Percentiles rank a stretch among this genome's conserved stretches.
These are phyloP conservation scores for Parsonsia alboflavescens DNA, from an alignment of 257 asterid species.

Conservation along the genomic window DNA sequence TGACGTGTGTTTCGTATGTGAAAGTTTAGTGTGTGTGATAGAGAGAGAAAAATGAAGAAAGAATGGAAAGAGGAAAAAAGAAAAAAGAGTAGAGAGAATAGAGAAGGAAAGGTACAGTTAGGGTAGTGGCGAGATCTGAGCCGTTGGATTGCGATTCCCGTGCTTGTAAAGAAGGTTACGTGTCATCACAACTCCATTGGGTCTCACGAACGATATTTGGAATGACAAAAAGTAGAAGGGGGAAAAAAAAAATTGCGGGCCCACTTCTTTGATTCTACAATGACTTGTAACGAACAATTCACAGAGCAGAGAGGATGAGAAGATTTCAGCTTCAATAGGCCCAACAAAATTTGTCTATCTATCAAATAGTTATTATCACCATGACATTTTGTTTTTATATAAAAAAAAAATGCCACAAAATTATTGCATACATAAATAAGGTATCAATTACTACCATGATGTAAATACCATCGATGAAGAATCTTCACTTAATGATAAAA, in stretches of 20 bases:
- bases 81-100: neutral
- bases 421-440: neutral
- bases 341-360: neutral
- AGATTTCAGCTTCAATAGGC: neutral
- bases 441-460: neutral
- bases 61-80: neutral
- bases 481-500: neutral
- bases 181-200: slow-evolving; percentile 38
- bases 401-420: neutral
- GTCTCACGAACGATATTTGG: slow-evolving; percentile 21
- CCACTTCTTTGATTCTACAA: slow-evolving; percentile 4
- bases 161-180: slow-evolving; percentile 33
- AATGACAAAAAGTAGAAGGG: neutral
- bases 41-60: neutral
- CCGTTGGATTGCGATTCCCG: slow-evolving; percentile 42
- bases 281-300: neutral
- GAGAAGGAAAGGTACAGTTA: slow-evolving; percentile 1
- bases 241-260: neutral
- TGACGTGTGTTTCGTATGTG: slow-evolving; percentile 19
- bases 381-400: too few species aligned
- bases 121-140: slow-evolving; percentile 21
- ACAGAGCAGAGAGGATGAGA: too few species aligned
- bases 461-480: neutral
- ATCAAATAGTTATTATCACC: neutral
- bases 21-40: slow-evolving; percentile 13